These are phyloP conservation scores for Hawksworthiomyces lignivorus DNA, from an alignment of 2,329 filamentous ascomycete genomes.

Conservation along the genomic window DNA sequence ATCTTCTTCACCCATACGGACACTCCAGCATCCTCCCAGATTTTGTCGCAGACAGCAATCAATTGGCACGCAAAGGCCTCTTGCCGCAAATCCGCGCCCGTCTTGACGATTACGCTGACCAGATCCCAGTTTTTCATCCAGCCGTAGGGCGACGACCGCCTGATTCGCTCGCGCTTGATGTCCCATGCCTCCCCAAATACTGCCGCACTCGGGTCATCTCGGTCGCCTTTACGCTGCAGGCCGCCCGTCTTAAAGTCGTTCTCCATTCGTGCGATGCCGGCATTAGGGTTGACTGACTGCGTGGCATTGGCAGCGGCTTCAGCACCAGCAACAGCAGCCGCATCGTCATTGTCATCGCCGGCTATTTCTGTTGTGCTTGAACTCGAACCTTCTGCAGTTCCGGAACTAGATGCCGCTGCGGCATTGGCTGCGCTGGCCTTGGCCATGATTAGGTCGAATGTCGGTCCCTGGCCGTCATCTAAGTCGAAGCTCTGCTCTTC, in stretches of 20 bases:
- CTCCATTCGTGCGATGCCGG: slow-evolving; percentile 77
- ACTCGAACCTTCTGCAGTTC: neutral
- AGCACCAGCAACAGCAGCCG: slow-evolving; percentile 12
- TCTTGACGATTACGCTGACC: slow-evolving; percentile 81
- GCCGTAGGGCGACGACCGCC: slow-evolving; percentile 75
- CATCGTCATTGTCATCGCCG: slow-evolving; percentile 2
- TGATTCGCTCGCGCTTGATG: slow-evolving; percentile 74
- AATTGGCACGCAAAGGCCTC: slow-evolving; percentile 83
- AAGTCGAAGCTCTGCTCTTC: slow-evolving; percentile 78
- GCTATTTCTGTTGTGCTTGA: neutral
- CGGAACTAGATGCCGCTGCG: slow-evolving; percentile 15
- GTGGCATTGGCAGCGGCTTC: slow-evolving; percentile 25
- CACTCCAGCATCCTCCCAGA: slow-evolving; percentile 67
- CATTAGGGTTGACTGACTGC: slow-evolving; percentile 47
- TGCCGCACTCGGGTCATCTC: slow-evolving; percentile 77
- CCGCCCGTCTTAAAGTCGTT: slow-evolving; percentile 84
- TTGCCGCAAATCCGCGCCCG: slow-evolving; percentile 72
- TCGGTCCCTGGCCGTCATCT: slow-evolving; percentile 64
- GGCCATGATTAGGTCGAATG: slow-evolving; percentile 76
- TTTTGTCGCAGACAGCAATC: slow-evolving; percentile 72
- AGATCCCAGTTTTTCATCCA: slow-evolving; percentile 90
- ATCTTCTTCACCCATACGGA: slow-evolving; percentile 85
- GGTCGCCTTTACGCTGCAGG: slow-evolving; percentile 70
- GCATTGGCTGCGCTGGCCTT: slow-evolving; percentile 52
- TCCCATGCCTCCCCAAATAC: slow-evolving; percentile 85